Conservation (phyloP, 768 basidiomycete species). For the Paxillus ammoniavirescens region DNA sequence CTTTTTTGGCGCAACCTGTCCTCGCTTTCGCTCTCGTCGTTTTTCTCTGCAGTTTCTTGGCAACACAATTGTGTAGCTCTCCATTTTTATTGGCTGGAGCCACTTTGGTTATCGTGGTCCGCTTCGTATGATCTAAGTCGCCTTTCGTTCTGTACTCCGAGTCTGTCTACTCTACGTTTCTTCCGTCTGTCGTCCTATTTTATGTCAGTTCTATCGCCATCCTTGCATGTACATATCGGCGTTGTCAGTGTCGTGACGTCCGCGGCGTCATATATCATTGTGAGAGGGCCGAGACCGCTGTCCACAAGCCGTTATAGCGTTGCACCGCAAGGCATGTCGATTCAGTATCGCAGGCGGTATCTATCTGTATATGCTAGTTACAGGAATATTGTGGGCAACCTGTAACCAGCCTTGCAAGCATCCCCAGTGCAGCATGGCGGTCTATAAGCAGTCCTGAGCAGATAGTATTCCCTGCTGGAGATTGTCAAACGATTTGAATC, state of each 20-base stretch:
- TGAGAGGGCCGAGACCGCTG: too few species aligned
- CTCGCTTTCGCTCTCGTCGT: slow-evolving; percentile 26
- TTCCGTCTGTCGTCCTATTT: slow-evolving; percentile 1
- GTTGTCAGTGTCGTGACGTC: background rate
- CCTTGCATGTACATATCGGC: background rate
- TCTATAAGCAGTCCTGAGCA: too few species aligned
- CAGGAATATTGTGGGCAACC: too few species aligned
- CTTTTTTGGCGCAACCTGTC: slow-evolving; percentile 8
- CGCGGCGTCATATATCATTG: too few species aligned
- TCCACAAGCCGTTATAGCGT: too few species aligned
- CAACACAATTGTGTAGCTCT: slow-evolving; percentile 10
- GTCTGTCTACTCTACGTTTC: slow-evolving; percentile 20
- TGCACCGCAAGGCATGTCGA: too few species aligned
- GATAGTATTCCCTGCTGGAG: too few species aligned
- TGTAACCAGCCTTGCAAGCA: too few species aligned
- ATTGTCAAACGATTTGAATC: too few species aligned
- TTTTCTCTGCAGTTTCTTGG: slow-evolving; percentile 7
- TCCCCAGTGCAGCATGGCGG: too few species aligned
- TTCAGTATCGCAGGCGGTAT: too few species aligned
- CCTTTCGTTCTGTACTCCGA: slow-evolving; percentile 9
- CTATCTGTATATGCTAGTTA: too few species aligned
- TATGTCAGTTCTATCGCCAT: background rate
- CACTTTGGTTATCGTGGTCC: slow-evolving; percentile 5
- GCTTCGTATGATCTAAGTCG: slow-evolving; percentile 3
- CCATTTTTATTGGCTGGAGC: slow-evolving; percentile 14